Evolutionary conservation across 2,329 filamentous ascomycete genomes (phyloP).

Genomic region (Colletotrichum melonis): DNA sequence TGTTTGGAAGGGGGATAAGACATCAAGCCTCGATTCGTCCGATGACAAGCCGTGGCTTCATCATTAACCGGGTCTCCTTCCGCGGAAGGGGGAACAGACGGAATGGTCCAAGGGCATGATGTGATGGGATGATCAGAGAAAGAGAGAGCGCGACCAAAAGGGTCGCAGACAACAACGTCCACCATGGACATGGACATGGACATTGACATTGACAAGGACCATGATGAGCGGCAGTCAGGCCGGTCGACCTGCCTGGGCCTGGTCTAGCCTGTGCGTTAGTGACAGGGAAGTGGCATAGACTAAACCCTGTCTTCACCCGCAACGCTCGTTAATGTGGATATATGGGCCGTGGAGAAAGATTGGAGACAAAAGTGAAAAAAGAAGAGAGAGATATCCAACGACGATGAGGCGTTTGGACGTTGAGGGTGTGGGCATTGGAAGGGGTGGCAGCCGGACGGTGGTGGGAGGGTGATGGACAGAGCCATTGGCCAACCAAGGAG

Average conservation of each 20-base stretch:
- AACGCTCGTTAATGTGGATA: conserved; percentile 1
- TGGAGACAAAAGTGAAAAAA: neutral
- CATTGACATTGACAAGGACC: neutral
- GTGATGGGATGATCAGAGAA: conserved; percentile 42
- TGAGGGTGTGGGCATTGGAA: conserved; percentile 27
- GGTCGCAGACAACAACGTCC: conserved; percentile 42
- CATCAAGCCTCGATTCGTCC: conserved; percentile 56
- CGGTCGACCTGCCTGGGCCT: conserved; percentile 38
- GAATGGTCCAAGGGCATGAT: conserved; percentile 47
- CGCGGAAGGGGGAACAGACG: conserved; percentile 40
- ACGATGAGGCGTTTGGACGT: conserved; percentile 13
- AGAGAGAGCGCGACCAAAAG: conserved; percentile 36
- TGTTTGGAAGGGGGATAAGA: conserved; percentile 51
- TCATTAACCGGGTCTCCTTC: conserved; percentile 53
- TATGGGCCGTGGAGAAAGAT: neutral
- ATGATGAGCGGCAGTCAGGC: conserved; percentile 40
- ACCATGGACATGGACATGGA: neutral
- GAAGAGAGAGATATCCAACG: conserved; percentile 15
- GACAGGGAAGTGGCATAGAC: conserved; percentile 29
- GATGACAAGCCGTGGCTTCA: conserved; percentile 40
- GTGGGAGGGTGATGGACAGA: conserved; percentile 43
- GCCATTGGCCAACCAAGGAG: conserved; percentile 41
- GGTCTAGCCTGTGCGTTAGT: conserved; percentile 32
- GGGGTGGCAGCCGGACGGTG: conserved; percentile 4
- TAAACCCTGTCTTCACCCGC: conserved; percentile 34